phyloP scores from a whole-genome alignment of 2,329 filamentous ascomycete species.

The Pseudopyrenochaeta lycopersici region DNA sequence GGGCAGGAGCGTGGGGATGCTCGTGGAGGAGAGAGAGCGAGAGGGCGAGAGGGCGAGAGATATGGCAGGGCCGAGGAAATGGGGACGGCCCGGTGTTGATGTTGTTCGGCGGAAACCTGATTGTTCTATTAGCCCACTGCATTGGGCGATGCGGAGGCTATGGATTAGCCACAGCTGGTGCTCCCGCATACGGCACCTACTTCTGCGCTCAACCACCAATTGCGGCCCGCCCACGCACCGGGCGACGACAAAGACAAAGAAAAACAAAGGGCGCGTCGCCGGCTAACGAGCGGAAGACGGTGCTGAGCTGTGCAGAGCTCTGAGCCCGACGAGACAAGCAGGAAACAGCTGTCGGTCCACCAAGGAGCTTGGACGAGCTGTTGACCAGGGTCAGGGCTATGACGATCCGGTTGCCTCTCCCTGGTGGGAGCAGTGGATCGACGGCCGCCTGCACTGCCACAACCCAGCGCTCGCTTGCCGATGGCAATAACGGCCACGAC shows the following conservation, averaged over 20 bases:
- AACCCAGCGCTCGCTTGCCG: neutral
- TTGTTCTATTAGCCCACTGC: neutral
- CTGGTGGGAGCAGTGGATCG: neutral
- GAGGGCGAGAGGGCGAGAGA: neutral
- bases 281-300: too few relatives aligned
- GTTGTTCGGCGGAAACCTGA: constrained; percentile 10
- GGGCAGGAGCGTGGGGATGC: neutral
- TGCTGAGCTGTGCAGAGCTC: too few relatives aligned
- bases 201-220: neutral
- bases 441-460: constrained; percentile 1
- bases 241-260: too few relatives aligned
- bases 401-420: neutral
- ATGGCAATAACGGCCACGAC: neutral
- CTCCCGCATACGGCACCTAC: too few relatives aligned
- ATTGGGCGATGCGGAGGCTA: neutral
- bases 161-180: neutral
- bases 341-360: neutral
- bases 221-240: too few relatives aligned
- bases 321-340: too few relatives aligned
- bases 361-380: neutral
- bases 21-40: too few relatives aligned
- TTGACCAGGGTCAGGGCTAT: neutral
- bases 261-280: too few relatives aligned
- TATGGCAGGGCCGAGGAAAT: neutral
- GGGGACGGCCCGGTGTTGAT: neutral